A percentile compares a stretch with the other conserved stretches of the same genome.
These are phyloP conservation scores for Bryoerythrophyllum caledonicum DNA, from an alignment of 225 moss, liverwort and hornwort species.

Conservation along the genomic window DNA sequence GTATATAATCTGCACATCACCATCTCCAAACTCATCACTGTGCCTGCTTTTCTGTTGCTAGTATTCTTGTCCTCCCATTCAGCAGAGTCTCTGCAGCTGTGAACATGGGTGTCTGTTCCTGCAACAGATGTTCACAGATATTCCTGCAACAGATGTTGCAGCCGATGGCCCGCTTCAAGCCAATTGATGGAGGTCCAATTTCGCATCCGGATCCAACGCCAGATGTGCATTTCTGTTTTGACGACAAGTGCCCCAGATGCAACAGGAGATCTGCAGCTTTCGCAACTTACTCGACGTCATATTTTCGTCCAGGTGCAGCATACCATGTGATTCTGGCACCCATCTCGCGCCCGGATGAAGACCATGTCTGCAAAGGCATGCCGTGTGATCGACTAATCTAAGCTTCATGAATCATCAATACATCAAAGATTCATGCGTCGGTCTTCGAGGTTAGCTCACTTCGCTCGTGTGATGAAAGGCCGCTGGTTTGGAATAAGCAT, in stretches of 20 bases:
- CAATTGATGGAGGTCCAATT: not conserved
- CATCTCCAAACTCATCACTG: slow-evolving; percentile 7
- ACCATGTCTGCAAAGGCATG: not conserved
- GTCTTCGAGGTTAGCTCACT: not conserved
- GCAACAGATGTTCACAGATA: not conserved
- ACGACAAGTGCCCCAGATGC: not conserved
- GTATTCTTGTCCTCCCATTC: not conserved
- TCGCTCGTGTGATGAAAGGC: too few species aligned
- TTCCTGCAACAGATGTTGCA: not conserved
- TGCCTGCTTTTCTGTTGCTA: not conserved
- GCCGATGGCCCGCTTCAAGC: not conserved
- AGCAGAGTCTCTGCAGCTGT: not conserved
- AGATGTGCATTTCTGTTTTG: not conserved
- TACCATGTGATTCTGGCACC: not conserved
- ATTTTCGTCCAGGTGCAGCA: not conserved
- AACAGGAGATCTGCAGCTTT: not conserved
- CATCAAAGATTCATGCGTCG: not conserved
- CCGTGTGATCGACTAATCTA: not conserved
- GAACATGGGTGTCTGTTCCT: not conserved
- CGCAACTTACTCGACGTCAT: not conserved
- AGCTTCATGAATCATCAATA: not conserved
- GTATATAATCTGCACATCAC: not conserved
- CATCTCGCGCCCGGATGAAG: not conserved
- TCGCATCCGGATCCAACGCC: slow-evolving; percentile 1
- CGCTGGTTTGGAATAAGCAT: too few species aligned